phyloP scores from a whole-genome alignment of 2,329 filamentous ascomycete genomes.

The Apiospora rasikravindrae region DNA sequence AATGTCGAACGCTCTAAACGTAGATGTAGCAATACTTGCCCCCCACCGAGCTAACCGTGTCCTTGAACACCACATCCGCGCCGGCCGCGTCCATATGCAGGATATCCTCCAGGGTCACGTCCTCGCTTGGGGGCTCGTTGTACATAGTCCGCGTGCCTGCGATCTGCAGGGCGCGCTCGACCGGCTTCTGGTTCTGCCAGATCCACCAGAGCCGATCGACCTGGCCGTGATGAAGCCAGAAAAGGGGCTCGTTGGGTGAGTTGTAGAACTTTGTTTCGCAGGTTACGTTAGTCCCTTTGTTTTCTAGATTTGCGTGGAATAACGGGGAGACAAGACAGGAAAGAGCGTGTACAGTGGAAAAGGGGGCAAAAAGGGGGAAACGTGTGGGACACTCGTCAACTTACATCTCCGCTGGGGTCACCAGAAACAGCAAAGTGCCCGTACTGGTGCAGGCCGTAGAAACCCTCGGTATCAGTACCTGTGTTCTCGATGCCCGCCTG shows the following conservation, averaged over 20 bases:
- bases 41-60: neutral
- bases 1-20: neutral
- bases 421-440: constrained; percentile 43
- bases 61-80: neutral
- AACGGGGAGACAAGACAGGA: neutral
- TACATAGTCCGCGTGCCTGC: constrained; percentile 31
- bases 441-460: constrained; percentile 37
- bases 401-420: constrained; percentile 21
- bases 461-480: constrained; percentile 16
- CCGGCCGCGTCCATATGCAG: constrained; percentile 27
- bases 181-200: constrained; percentile 28
- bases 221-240: constrained; percentile 20
- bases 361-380: neutral
- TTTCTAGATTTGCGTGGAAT: constrained; percentile 43
- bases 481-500: constrained; percentile 18
- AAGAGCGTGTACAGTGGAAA: neutral
- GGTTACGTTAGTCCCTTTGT: constrained; percentile 33
- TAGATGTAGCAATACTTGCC: constrained; percentile 15
- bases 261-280: constrained; percentile 13
- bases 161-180: constrained; percentile 24
- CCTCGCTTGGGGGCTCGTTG: constrained; percentile 30
- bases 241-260: constrained; percentile 10
- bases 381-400: neutral
- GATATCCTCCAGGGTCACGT: constrained; percentile 32
- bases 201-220: constrained; percentile 22